Percentiles rank a stretch among this genome's conserved stretches.
Evolutionary conservation across 1,284 basidiomycete genomes (phyloP).

Genomic region (Ceratobasidium sp.): DNA sequence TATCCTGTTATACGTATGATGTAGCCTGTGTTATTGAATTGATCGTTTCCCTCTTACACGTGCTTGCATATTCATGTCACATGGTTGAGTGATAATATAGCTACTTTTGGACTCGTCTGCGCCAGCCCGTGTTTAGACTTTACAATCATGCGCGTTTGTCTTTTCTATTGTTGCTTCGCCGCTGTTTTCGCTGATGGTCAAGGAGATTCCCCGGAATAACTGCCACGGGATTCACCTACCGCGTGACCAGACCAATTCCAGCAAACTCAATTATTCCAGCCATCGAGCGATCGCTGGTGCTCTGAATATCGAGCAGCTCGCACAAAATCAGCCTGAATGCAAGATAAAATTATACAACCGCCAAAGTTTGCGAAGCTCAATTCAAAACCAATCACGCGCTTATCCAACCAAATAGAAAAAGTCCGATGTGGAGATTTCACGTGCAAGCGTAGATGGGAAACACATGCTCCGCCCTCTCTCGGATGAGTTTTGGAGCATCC

Average conservation of each 20-base stretch:
- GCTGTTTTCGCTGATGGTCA: neutral
- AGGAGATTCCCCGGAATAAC: conserved; percentile 4
- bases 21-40: conserved; percentile 36
- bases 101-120: neutral
- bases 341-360: too few species aligned
- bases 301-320: too few species aligned
- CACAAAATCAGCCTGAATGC: too few species aligned
- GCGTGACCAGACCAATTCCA: neutral
- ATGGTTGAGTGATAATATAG: conserved; percentile 7
- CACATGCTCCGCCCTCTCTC: conserved; percentile 31
- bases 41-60: conserved; percentile 7
- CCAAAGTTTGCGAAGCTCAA: too few species aligned
- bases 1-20: conserved; percentile 6
- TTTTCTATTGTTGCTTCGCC: neutral
- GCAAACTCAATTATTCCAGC: neutral
- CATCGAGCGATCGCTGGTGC: neutral
- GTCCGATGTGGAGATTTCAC: conserved; percentile 18
- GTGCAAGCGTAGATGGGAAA: conserved; percentile 33
- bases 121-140: neutral
- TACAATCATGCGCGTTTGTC: neutral
- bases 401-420: neutral
- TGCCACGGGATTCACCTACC: neutral
- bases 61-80: neutral
- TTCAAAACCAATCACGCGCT: neutral
- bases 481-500: conserved; percentile 32